Percentiles rank a stretch among this genome's conserved stretches.
Evolutionary conservation across 2,329 filamentous ascomycete genomes (phyloP).

Genomic region (Daldinia eschscholtzii): DNA sequence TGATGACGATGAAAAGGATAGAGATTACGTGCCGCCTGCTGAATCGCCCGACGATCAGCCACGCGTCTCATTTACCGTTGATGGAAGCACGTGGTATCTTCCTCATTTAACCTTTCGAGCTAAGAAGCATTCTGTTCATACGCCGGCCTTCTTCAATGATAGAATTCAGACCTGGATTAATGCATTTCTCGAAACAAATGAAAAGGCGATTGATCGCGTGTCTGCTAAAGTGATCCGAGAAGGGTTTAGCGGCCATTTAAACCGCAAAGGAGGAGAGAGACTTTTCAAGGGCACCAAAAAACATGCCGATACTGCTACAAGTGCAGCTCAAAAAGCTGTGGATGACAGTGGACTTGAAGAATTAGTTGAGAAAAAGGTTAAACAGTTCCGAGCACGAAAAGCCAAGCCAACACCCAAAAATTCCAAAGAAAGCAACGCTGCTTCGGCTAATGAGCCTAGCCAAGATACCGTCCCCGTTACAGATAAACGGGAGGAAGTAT

Average conservation of each 20-base stretch:
- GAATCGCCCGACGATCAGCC: neutral
- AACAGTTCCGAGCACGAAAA: constrained; percentile 38
- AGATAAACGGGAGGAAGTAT: neutral
- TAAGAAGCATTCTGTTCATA: neutral
- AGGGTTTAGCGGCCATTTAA: constrained; percentile 42
- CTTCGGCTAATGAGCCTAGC: neutral
- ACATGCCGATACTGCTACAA: constrained; percentile 24
- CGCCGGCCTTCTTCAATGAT: constrained; percentile 11
- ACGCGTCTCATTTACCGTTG: constrained; percentile 2
- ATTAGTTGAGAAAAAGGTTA: constrained; percentile 37
- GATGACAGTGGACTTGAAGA: constrained; percentile 26
- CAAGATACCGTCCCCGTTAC: neutral
- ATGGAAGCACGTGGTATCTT: constrained; percentile 26
- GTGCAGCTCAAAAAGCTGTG: constrained; percentile 36
- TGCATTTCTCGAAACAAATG: constrained; percentile 39
- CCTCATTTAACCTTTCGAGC: constrained; percentile 13
- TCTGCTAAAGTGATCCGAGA: constrained; percentile 43
- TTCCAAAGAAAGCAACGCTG: neutral
- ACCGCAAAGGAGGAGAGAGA: constrained; percentile 30
- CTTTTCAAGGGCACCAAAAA: constrained; percentile 44
- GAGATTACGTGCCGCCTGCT: neutral
- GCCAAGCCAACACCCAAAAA: constrained; percentile 26
- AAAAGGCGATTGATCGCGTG: constrained; percentile 29
- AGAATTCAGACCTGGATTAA: constrained; percentile 26
- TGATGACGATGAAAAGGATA: constrained; percentile 6